Evolutionary conservation across 768 basidiomycete genomes (phyloP), one percentile per base, ranked within the genome.

Genomic region (Kwoniella botswanensis): DNA sequence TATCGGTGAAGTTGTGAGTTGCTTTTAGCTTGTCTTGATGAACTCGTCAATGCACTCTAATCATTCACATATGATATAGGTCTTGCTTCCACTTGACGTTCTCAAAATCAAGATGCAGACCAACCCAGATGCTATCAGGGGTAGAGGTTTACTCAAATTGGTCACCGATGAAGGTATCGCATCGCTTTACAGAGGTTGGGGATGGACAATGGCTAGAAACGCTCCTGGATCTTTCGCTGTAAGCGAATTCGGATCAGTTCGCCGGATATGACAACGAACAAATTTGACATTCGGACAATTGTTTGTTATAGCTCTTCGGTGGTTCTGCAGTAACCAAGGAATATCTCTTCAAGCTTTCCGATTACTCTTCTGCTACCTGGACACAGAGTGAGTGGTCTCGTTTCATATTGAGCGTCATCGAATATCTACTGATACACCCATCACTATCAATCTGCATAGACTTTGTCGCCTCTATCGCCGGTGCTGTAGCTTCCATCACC

Each of bases 181-280:
- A 18, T 88, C 91, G 0, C 88, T 99, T 44, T 99, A 99, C 85
- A 90, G 94, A 72, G 96, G 96, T 35, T 97, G 95, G 93, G 95
- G 95, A 56, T 98, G 96, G 96, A 98, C 96, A 24, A 91, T 97
- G 88, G 96, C 94, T 2, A 89, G 96, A 64, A 99, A 99, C 77
- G 96, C 96, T 0, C 96, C 96, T 0, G 96, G 96, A 12, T 90
- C 88, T 63, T 99, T 99, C 78, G 93, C 96, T 65, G 94, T 96
- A 79, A 72, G 92, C 86, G 17, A 9, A 4, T 7, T 35, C 1
- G 35, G 6, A 35, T 35, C 35, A 35, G 35, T 35, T 35, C 6
- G 35, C 35, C 35, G 35, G 35, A 35, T 35, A 35, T 35, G 35
- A 35, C 35, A 35, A 35, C 35, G 35, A 35, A 35, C 7, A 9